Base-by-base conservation (phyloP, 176 grass and related monocot species). In the Cocos nucifera region DNA sequence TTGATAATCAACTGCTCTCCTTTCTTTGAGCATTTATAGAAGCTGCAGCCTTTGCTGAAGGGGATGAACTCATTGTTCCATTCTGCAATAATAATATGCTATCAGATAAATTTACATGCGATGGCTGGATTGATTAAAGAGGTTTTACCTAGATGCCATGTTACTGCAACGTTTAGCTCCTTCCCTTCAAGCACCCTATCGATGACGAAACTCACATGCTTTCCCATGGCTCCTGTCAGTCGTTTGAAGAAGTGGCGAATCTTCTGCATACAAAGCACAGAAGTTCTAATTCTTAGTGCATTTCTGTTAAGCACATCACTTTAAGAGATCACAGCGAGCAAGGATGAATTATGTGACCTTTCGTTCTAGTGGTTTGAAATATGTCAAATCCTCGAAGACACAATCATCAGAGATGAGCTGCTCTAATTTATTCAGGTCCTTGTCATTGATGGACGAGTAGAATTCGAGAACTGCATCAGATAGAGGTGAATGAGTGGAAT, bases 81-180 rank as follows among this genome's bases (percentile, higher is more conserved):
- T 71, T 95, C 91, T 95, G 80, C 50, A 78, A 61, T 55, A 71
- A 54, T 54, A 63, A 67, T 71, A 61, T 61, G 58, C 27, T 61
- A 17, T 61, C 29, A 61, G 15, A 17, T 22, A 18, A 56, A 56
- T 56, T 9, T 19, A 56, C 17, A 56, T 56, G 21, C 21, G 9
- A 3, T 21, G 3, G 54, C 21, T 19, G 10, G 9, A 20, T n/a
- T 14, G 6, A 26, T 14, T 21, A 10, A 18, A 5, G 5, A 21
- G 4, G 12, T 24, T 6, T 75, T 84, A 95, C 91, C 86, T 59
- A 95, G 80, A 64, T 95, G 91, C 91, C 91, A 95, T 54, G 77
- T 65, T 58, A 87, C 83, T 62, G 78, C 80, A 61, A 78, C 30
- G 0, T 53, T 77, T 18, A 65, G 56, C 17, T 75, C 61, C 20